Conservation (phyloP, 139 green algal genomes). For the Dunaliella sp. region DNA sequence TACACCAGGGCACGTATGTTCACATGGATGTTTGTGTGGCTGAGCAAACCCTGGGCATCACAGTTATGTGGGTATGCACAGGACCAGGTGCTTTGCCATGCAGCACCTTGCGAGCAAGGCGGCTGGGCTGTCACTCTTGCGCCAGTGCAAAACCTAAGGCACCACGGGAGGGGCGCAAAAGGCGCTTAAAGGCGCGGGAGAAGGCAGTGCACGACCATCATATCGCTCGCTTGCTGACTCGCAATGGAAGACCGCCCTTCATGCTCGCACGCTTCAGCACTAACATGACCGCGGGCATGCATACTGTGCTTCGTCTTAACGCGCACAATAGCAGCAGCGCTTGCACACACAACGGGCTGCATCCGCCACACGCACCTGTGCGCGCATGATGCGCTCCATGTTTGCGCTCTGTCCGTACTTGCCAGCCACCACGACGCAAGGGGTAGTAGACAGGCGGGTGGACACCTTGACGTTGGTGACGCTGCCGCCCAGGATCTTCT, state of each 20-base stretch:
- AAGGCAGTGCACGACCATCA: too few relatives aligned
- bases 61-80: background rate
- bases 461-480: conserved; percentile 55
- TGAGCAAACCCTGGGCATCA: background rate
- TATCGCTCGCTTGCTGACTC: too few relatives aligned
- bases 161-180: background rate
- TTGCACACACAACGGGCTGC: background rate
- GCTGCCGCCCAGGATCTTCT: conserved; percentile 64
- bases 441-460: conserved; percentile 78
- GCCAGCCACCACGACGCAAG: conserved; percentile 88
- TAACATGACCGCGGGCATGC: too few relatives aligned
- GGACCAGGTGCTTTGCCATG: background rate
- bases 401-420: conserved; percentile 97
- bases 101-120: too few relatives aligned
- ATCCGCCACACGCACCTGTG: conserved; percentile 3
- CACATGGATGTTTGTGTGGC: conserved; percentile 9
- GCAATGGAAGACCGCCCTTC: too few relatives aligned
- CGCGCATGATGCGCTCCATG: conserved; percentile 96
- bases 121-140: too few relatives aligned
- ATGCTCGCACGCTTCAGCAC: too few relatives aligned
- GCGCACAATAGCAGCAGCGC: background rate
- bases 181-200: background rate
- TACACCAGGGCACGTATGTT: too few relatives aligned
- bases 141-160: background rate
- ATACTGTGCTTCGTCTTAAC: too few relatives aligned